Conservation (phyloP, 2,329 filamentous ascomycete species). For the Cladosporium sp. region DNA sequence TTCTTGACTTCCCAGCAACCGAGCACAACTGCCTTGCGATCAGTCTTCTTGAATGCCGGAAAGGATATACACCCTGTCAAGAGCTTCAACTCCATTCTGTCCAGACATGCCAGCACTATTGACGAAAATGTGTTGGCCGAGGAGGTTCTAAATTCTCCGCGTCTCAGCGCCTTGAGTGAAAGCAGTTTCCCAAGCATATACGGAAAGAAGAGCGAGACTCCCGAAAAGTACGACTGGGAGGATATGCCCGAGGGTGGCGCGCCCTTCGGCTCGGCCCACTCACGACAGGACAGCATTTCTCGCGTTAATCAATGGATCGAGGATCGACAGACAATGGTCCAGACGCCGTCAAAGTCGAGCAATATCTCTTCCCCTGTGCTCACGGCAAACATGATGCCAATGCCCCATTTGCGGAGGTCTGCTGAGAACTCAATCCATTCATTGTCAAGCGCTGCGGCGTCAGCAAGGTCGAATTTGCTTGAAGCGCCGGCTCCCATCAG, state of each 20-base stretch:
- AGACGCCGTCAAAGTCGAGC: conserved; percentile 34
- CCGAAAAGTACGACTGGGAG: conserved; percentile 34
- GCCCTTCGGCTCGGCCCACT: conserved; percentile 20
- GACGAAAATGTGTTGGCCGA: conserved; percentile 29
- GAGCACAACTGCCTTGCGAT: conserved; percentile 37
- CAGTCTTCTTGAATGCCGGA: conserved; percentile 35
- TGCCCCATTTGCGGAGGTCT: conserved; percentile 12
- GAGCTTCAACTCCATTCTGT: conserved; percentile 39
- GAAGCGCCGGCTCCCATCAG: not conserved
- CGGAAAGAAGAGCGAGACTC: conserved; percentile 33
- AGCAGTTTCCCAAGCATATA: conserved; percentile 42
- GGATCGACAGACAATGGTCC: conserved; percentile 28
- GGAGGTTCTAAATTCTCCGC: conserved; percentile 35
- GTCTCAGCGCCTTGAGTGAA: conserved; percentile 39
- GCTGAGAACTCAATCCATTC: conserved; percentile 25
- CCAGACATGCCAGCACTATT: conserved; percentile 29
- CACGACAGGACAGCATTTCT: conserved; percentile 37
- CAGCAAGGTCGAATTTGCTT: conserved; percentile 8
- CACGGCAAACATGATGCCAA: conserved; percentile 8
- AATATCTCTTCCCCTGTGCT: conserved; percentile 25
- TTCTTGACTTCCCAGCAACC: conserved; percentile 35
- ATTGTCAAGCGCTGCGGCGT: conserved; percentile 25
- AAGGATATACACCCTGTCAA: conserved; percentile 34
- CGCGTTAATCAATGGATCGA: conserved; percentile 40
- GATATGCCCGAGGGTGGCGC: conserved; percentile 2